Conservation (phyloP, 2,329 filamentous ascomycete species). For the Phaeosphaeria sp. region DNA sequence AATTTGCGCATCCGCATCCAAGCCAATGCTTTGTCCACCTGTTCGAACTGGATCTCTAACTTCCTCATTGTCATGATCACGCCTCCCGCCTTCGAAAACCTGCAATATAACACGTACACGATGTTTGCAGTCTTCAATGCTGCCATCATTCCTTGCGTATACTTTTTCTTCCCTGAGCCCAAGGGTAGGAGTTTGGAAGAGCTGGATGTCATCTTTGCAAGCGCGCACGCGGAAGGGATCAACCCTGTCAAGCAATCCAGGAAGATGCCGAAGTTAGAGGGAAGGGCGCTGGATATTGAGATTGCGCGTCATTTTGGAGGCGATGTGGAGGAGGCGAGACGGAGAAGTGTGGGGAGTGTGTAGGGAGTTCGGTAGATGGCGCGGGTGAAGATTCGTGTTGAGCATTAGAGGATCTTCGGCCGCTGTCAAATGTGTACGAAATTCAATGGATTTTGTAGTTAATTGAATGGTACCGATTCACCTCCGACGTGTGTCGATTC, state of each 20-base stretch:
- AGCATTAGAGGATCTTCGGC: too few species aligned
- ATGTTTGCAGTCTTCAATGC: constrained; percentile 61
- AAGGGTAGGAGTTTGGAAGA: constrained; percentile 54
- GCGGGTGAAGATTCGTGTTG: too few species aligned
- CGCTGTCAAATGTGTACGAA: too few species aligned
- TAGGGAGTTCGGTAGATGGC: too few species aligned
- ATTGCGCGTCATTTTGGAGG: constrained; percentile 13
- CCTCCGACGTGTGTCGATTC: too few species aligned
- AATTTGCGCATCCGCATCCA: constrained; percentile 73
- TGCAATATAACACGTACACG: constrained; percentile 59
- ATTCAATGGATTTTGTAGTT: too few species aligned
- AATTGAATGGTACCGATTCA: too few species aligned
- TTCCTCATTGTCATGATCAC: constrained; percentile 70
- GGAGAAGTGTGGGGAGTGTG: constrained; percentile 10
- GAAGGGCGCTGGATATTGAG: constrained; percentile 9
- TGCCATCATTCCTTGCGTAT: constrained; percentile 58
- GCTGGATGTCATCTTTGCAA: constrained; percentile 55
- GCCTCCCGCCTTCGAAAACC: constrained; percentile 62
- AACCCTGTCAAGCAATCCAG: constrained; percentile 12
- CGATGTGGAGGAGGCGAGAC: constrained; percentile 15
- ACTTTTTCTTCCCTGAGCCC: constrained; percentile 63
- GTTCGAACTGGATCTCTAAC: constrained; percentile 43
- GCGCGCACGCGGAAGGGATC: constrained; percentile 11
- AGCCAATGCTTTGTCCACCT: constrained; percentile 63
- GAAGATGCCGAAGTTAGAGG: constrained; percentile 13